Base-by-base conservation (phyloP, 352 stramenopile species). In the Globisporangium perplexum region DNA sequence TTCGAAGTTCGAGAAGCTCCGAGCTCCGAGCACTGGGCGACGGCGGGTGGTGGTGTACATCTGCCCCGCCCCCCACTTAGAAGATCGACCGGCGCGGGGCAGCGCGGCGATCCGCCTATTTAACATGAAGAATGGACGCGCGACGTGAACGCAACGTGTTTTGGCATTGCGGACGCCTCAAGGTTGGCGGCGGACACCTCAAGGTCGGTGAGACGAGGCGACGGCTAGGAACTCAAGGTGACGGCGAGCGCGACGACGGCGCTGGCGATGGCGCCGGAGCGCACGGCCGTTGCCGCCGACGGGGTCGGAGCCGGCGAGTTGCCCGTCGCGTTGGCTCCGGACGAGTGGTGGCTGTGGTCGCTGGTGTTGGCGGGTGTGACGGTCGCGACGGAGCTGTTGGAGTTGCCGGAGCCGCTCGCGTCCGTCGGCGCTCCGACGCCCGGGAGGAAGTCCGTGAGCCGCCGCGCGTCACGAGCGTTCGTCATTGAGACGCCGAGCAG, bases 241-340 rank as follows among this genome's bases (percentile, higher is more conserved):
- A 72, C 45, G 30, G 62, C 67, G 18, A 76, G 20, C 26, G 68
- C 46, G 30, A 55, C 65, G 24, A 49, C 54, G n/a, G n/a, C n/a
- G 48, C 70, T 58, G 15, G 43, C 54, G 4, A 60, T 30, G 1
- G 68, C 33, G n/a, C 64, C 38, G 0, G 45, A 15, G n/a, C 50
- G 59, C 28, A 52, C 23, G 15, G 18, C 12, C 12, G n/a, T n/a
- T n/a, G 17, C 47, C 6, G 53, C 42, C 17, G 58, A 36, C 3
- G 18, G 35, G 33, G 43, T 44, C 7, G 62, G 50, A 15, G 49
- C 47, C 22, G 51, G 58, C n/a, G 55, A 36, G 24, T 36, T 62
- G 47, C 30, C 39, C 4, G 36, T 52, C 4, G 48, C 47, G 61
- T 52, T 68, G 62, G 51, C 33, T 61, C 62, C 7, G 59, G 30